phyloP scores from a whole-genome alignment of 2,329 filamentous ascomycete genomes.

The Ceratocystiopsis sp. region DNA sequence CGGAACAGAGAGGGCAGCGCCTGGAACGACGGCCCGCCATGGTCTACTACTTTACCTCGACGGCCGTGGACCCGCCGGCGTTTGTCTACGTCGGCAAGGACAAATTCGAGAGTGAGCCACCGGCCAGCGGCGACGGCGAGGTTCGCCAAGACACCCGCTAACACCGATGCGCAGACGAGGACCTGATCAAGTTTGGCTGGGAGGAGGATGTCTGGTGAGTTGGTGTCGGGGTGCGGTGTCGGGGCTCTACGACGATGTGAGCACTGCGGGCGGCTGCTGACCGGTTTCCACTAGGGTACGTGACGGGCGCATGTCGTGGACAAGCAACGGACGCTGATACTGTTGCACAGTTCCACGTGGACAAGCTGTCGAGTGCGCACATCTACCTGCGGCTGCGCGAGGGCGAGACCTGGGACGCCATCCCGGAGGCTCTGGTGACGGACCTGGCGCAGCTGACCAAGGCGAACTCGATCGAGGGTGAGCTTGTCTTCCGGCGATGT shows the following conservation, averaged over 20 bases:
- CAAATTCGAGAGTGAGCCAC: conserved; percentile 77
- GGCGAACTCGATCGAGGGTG: conserved; percentile 94
- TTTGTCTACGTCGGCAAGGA: conserved; percentile 96
- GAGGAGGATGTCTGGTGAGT: conserved; percentile 86
- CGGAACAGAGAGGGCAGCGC: no score
- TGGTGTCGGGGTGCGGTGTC: conserved; percentile 12
- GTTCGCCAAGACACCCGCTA: background rate
- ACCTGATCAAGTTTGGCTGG: conserved; percentile 85
- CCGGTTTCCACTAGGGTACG: conserved; percentile 15
- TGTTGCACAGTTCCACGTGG: conserved; percentile 64
- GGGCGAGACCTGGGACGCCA: conserved; percentile 66
- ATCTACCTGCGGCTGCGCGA: conserved; percentile 79
- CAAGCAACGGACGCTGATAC: no score
- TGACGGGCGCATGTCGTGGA: no score
- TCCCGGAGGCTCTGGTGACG: conserved; percentile 55
- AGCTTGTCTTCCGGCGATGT: background rate
- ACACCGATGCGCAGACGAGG: conserved; percentile 57
- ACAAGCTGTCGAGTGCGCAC: conserved; percentile 92
- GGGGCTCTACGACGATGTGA: background rate
- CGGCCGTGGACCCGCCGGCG: conserved; percentile 61
- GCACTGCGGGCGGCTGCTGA: background rate
- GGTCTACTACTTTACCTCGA: conserved; percentile 95
- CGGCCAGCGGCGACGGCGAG: no score
- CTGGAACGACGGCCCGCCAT: conserved; percentile 28
- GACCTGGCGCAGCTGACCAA: conserved; percentile 97